Evolutionary conservation across 768 basidiomycete genomes (phyloP).

Genomic region (Neoboletus magnificus): DNA sequence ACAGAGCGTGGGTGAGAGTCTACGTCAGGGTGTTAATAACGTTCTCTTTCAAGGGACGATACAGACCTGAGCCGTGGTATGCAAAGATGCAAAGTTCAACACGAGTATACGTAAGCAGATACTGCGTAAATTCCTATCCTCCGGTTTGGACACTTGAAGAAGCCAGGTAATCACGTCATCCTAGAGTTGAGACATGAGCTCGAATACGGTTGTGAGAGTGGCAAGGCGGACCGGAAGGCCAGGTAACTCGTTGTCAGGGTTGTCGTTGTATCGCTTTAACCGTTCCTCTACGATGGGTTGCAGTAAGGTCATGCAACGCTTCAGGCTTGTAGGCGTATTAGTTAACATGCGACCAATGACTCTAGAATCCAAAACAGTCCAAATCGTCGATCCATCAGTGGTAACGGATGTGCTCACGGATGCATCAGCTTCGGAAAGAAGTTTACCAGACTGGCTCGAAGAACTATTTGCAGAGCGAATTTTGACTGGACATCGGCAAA

Average conservation of each 20-base stretch:
- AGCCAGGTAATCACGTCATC: constrained; percentile 43
- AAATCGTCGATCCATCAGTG: constrained; percentile 9
- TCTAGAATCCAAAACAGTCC: constrained; percentile 19
- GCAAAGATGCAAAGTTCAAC: constrained; percentile 39
- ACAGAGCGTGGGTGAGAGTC: constrained; percentile 38
- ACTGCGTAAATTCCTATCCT: constrained; percentile 27
- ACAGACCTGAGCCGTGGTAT: constrained; percentile 33
- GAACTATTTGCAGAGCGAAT: constrained; percentile 34
- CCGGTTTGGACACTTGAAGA: constrained; percentile 31
- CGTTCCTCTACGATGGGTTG: constrained; percentile 35
- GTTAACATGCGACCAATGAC: constrained; percentile 32
- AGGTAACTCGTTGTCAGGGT: constrained; percentile 16
- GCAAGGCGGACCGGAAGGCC: constrained; percentile 33
- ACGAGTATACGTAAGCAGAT: constrained; percentile 34
- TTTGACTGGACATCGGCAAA: constrained; percentile 33
- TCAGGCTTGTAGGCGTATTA: constrained; percentile 32
- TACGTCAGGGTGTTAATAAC: constrained; percentile 13
- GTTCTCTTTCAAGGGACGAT: not conserved
- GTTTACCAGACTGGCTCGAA: constrained; percentile 32
- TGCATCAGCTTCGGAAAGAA: constrained; percentile 34
- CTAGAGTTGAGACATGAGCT: constrained; percentile 18
- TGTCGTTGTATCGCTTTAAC: constrained; percentile 23
- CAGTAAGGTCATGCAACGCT: constrained; percentile 29
- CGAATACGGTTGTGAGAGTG: not conserved
- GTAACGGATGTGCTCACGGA: constrained; percentile 28